Evolutionary conservation across 78 protist species (phyloP), one percentile per base, ranked within the genome.

Genomic region (Pelomyxa schiedti): DNA sequence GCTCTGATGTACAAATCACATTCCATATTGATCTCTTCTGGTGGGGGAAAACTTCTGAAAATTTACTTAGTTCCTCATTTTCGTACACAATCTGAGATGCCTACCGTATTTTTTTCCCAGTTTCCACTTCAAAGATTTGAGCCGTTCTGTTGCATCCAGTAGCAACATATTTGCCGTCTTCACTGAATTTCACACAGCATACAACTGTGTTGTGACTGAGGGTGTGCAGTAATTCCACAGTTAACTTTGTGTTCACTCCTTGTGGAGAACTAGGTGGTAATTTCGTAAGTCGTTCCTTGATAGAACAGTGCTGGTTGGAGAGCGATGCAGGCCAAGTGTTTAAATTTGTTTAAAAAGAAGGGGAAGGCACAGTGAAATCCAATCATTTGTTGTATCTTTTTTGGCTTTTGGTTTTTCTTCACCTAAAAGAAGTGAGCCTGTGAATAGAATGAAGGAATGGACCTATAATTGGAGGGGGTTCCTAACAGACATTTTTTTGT

Each of bases 101-200:
- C 63, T 72, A 83, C 85, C 37, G 29, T 22, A 87, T 72, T 69
- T 86, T 81, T 39, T 86, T 72, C 42, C 94, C 94, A 6, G 91
- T 76, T 29, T 83, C 87, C 24, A 79, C 83, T 63, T 90, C 94
- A 42, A 67, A 90, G n/a, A 90, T 74, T 67, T 81, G 87, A 29
- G 94, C 92, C 64, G 75, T 41, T 72, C 77, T 88, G 69, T 90
- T 90, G 83, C 91, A 87, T 9, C 94, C 94, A 7, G 94, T 88
- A 3, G 94, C 94, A 7, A 90, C 42, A 30, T 76, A 74, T 53
- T 76, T 76, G n/a, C 87, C 92, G 63, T 88, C 92, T 38, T 37
- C 8, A 42, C 84, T 74, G 81, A 90, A 90, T 36, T 79, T 76
- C 52, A 90, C 92, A 66, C 94, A 90, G 75, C 94, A 90, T n/a